These are phyloP conservation scores for Mycotypha africana DNA, from an alignment of 371 early-diverging fungal genomes.

Conservation along the genomic window DNA sequence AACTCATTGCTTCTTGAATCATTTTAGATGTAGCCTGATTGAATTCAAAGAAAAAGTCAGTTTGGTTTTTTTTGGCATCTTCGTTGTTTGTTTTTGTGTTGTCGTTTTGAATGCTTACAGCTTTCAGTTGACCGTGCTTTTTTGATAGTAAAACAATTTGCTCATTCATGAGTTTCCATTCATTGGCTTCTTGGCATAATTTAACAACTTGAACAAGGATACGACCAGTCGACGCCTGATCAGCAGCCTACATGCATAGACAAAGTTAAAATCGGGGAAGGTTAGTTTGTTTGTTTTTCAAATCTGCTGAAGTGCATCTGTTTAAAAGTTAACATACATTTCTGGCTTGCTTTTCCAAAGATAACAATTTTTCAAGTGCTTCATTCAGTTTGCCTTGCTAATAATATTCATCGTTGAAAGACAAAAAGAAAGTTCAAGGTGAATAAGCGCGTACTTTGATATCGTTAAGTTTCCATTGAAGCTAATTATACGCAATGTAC, in stretches of 20 bases:
- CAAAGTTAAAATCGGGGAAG: too few species aligned
- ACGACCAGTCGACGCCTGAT: slow-evolving; percentile 83
- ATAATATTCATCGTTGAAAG: neutral
- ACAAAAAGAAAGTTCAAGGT: neutral
- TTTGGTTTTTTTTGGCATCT: too few species aligned
- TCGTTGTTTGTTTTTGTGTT: too few species aligned
- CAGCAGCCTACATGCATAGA: slow-evolving; percentile 74
- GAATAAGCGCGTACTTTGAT: neutral
- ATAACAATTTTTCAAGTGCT: slow-evolving; percentile 78
- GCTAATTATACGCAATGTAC: slow-evolving; percentile 31
- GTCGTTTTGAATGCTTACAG: slow-evolving; percentile 38
- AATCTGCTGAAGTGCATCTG: too few species aligned
- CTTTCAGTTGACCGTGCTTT: slow-evolving; percentile 94
- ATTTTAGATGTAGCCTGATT: slow-evolving; percentile 86
- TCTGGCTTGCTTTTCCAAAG: slow-evolving; percentile 87
- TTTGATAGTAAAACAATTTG: slow-evolving; percentile 86
- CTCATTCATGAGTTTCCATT: slow-evolving; percentile 89
- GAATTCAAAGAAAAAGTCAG: too few species aligned
- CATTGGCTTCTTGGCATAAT: slow-evolving; percentile 66
- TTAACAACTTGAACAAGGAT: slow-evolving; percentile 78
- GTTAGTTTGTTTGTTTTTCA: neutral
- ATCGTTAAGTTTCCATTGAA: too few species aligned
- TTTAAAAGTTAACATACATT: slow-evolving; percentile 67
- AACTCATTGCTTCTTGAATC: slow-evolving; percentile 92
- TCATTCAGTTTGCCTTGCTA: slow-evolving; percentile 68